Conservation (phyloP, 1,284 basidiomycete species). For the Exobasidium rhododendri region DNA sequence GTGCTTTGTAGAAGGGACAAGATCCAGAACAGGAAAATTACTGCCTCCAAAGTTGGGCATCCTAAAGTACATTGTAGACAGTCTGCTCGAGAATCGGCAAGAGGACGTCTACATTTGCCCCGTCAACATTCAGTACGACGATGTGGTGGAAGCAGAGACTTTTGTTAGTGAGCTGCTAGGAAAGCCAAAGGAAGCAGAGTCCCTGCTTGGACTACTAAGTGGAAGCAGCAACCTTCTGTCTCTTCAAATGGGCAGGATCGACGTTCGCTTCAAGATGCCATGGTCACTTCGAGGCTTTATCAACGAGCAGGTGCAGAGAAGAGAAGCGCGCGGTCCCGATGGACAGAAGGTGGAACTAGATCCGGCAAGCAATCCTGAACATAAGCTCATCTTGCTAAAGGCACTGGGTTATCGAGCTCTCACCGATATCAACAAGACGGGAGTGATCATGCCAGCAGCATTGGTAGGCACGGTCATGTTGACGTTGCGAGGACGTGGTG, state of each 20-base stretch:
- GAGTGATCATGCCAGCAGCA: slow-evolving; percentile 56
- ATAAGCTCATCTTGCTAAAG: slow-evolving; percentile 49
- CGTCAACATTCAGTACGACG: slow-evolving; percentile 56
- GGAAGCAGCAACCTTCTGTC: slow-evolving; percentile 51
- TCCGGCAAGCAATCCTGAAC: slow-evolving; percentile 28
- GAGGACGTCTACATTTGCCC: slow-evolving; percentile 55
- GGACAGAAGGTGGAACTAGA: slow-evolving; percentile 34
- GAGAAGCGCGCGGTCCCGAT: slow-evolving; percentile 24
- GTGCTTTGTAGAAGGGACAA: slow-evolving; percentile 55
- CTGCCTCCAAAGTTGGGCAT: slow-evolving; percentile 56
- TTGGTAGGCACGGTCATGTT: slow-evolving; percentile 55
- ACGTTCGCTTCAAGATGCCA: slow-evolving; percentile 55
- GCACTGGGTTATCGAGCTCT: slow-evolving; percentile 55
- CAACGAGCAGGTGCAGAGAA: slow-evolving; percentile 43
- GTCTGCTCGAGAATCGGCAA: slow-evolving; percentile 44
- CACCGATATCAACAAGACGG: slow-evolving; percentile 54
- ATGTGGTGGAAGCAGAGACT: slow-evolving; percentile 55
- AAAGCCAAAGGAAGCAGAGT: slow-evolving; percentile 57
- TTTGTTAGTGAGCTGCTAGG: slow-evolving; percentile 56
- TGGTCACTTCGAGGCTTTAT: slow-evolving; percentile 55
- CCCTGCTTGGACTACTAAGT: slow-evolving; percentile 51
- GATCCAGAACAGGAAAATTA: slow-evolving; percentile 55
- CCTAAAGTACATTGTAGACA: slow-evolving; percentile 56
- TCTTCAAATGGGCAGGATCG: slow-evolving; percentile 55
- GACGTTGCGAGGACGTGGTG: slow-evolving; percentile 52